These are phyloP conservation scores for Monilinia laxa DNA, from an alignment of 2,329 filamentous ascomycete species.

Conservation along the genomic window DNA sequence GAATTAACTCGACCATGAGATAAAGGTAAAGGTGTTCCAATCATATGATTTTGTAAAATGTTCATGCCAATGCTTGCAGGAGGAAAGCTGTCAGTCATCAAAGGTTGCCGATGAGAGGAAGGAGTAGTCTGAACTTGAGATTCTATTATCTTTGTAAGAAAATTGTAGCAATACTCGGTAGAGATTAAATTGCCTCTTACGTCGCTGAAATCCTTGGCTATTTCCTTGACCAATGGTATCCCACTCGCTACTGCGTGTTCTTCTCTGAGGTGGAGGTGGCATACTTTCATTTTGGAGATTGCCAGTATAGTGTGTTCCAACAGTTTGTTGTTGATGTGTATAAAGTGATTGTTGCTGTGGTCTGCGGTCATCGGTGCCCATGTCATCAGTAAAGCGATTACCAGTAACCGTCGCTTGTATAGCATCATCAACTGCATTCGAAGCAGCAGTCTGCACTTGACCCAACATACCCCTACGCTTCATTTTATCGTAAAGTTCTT, in stretches of 20 bases:
- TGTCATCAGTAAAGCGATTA: conserved; percentile 34
- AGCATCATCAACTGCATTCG: conserved; percentile 49
- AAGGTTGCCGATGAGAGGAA: conserved; percentile 39
- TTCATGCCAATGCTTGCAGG: conserved; percentile 26
- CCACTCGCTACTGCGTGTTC: conserved; percentile 28
- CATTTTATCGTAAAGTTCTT: conserved; percentile 62
- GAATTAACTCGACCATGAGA: conserved; percentile 29
- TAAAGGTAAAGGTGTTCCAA: conserved; percentile 30
- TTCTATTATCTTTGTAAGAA: conserved; percentile 25
- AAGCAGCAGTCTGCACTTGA: conserved; percentile 55
- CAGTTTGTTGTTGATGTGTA: conserved; percentile 23
- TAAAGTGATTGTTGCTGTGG: conserved; percentile 27
- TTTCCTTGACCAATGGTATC: conserved; percentile 32
- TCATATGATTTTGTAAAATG: conserved; percentile 28
- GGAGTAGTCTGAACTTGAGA: conserved; percentile 35
- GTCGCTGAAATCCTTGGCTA: conserved; percentile 12
- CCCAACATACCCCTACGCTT: conserved; percentile 56
- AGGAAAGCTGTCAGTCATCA: conserved; percentile 27
- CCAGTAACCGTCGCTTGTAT: conserved; percentile 40
- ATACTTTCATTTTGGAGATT: conserved; percentile 21
- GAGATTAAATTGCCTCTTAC: conserved; percentile 24
- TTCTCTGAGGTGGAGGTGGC: conserved; percentile 22
- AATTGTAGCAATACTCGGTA: no score
- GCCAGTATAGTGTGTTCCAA: conserved; percentile 11
- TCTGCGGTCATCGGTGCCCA: conserved; percentile 28